Conservation (phyloP, 306 rosid species). For the Rosa rugosa region DNA sequence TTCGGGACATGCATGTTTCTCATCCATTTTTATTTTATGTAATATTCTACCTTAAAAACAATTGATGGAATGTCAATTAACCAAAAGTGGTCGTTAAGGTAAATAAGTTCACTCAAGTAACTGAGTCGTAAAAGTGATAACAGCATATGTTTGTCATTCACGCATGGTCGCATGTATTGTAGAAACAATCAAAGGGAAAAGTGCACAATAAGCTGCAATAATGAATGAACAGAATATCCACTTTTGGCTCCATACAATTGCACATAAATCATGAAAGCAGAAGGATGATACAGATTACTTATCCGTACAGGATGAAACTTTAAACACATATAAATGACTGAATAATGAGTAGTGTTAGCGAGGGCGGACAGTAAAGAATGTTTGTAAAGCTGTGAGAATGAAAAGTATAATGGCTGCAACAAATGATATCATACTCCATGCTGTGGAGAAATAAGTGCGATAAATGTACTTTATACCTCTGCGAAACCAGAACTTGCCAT, state of each 20-base stretch:
- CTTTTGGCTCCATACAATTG: neutral
- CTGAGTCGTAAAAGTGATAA: neutral
- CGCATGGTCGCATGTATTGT: too few relatives aligned
- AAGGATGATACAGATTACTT: neutral
- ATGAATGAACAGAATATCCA: neutral
- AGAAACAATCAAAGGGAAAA: neutral
- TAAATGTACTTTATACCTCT: neutral
- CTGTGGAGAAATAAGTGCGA: neutral
- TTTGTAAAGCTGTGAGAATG: neutral
- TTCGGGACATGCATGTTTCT: neutral
- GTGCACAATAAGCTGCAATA: neutral
- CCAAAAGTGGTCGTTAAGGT: neutral
- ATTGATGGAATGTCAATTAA: neutral
- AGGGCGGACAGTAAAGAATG: neutral
- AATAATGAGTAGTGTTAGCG: neutral
- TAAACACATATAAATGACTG: neutral
- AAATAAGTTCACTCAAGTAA: neutral
- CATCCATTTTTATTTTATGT: neutral
- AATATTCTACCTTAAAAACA: neutral
- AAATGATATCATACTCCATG: constrained; percentile 8
- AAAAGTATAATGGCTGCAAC: constrained; percentile 1
- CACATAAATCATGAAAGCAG: neutral
- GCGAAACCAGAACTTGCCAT: neutral
- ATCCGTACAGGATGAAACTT: neutral
- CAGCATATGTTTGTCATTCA: neutral